phyloP scores from a whole-genome alignment of 768 basidiomycete genomes.

The Leccinellum luteum region DNA sequence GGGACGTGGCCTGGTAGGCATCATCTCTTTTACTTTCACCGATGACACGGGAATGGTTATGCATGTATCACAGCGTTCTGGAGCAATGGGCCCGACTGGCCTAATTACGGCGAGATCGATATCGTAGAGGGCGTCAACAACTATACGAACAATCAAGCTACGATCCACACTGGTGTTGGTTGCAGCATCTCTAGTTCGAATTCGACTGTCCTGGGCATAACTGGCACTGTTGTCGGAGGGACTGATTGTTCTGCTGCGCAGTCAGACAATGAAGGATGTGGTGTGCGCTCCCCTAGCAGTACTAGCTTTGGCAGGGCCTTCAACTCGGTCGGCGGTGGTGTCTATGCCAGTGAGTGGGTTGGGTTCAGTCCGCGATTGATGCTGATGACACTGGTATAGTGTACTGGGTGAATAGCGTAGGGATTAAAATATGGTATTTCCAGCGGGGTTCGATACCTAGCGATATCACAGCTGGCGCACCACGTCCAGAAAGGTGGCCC shows the following conservation, averaged over 20 bases:
- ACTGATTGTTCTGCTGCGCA: conserved; percentile 69
- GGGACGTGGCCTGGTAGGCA: conserved; percentile 71
- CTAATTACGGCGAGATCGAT: conserved; percentile 69
- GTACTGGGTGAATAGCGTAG: conserved; percentile 51
- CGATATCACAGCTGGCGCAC: conserved; percentile 73
- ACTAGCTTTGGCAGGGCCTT: conserved; percentile 84
- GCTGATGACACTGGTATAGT: conserved; percentile 9
- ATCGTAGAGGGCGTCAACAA: conserved; percentile 83
- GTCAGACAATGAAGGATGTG: conserved; percentile 82
- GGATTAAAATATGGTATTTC: conserved; percentile 84
- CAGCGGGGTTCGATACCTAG: conserved; percentile 66
- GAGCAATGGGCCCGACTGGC: conserved; percentile 48
- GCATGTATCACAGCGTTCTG: conserved; percentile 39
- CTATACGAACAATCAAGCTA: conserved; percentile 79
- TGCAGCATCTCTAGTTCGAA: conserved; percentile 58
- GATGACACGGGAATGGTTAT: background rate
- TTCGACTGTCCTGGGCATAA: conserved; percentile 48
- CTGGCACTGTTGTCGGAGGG: conserved; percentile 64
- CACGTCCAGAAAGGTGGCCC: conserved; percentile 77
- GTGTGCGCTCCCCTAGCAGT: conserved; percentile 56
- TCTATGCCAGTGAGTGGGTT: conserved; percentile 75
- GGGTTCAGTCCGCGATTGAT: background rate
- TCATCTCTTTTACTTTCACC: background rate
- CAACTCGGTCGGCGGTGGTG: conserved; percentile 82
- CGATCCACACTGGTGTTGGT: conserved; percentile 73